phyloP scores from a whole-genome alignment of 106 monocot genomes.

The Platanthera zijinensis region DNA sequence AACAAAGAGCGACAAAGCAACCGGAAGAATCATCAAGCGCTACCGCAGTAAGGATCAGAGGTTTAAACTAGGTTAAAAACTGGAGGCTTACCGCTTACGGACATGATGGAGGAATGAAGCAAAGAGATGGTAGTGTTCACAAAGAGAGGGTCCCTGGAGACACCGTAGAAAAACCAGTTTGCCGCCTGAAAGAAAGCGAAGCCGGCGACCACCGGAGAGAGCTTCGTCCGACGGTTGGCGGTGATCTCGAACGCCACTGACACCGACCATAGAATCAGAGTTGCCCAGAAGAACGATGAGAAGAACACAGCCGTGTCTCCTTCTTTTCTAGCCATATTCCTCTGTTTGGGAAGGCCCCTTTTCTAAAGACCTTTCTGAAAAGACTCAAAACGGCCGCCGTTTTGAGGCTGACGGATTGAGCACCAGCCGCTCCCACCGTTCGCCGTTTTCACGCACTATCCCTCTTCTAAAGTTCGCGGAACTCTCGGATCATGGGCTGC shows the following conservation, averaged over 20 bases:
- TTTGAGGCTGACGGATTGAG: no score
- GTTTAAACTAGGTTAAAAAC: background rate
- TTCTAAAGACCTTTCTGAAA: no score
- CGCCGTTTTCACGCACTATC: no score
- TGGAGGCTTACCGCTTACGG: constrained; percentile 48
- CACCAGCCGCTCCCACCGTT: no score
- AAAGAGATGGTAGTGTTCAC: constrained; percentile 90
- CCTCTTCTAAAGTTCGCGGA: no score
- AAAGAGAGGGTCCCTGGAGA: constrained; percentile 78
- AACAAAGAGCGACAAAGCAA: background rate
- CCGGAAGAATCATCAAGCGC: background rate
- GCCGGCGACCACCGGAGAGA: constrained; percentile 39
- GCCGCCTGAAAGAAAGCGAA: constrained; percentile 71
- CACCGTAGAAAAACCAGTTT: constrained; percentile 38
- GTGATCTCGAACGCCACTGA: constrained; percentile 64
- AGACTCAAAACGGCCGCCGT: no score
- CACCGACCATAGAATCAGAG: constrained; percentile 70
- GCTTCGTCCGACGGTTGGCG: constrained; percentile 39
- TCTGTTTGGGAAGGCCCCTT: background rate
- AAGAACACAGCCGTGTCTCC: constrained; percentile 34
- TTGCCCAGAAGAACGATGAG: constrained; percentile 42
- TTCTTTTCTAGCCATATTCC: constrained; percentile 17
- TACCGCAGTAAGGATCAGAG: background rate
- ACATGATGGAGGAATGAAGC: constrained; percentile 64
- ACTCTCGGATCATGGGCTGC: no score